Conservation (phyloP, 208 protist species). For the Acanthamoeba royreba region DNA sequence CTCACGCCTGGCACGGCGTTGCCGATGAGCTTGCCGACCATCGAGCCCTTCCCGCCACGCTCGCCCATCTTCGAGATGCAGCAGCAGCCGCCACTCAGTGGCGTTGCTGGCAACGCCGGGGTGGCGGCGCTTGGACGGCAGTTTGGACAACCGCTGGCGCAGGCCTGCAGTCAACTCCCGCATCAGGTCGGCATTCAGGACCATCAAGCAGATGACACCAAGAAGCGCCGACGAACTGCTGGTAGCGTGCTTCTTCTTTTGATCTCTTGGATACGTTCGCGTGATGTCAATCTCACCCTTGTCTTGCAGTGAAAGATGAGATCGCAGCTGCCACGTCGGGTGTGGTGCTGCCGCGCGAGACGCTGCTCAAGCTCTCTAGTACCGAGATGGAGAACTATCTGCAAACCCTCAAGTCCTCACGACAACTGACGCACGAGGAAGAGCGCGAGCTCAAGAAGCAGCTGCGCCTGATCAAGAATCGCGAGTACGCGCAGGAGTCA, state of each 20-base stretch:
- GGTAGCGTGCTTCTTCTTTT: too few species aligned
- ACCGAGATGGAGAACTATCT: constrained; percentile 61
- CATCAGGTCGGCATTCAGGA: too few species aligned
- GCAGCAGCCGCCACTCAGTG: not conserved
- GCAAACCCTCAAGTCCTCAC: constrained; percentile 9
- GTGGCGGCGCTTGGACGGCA: not conserved
- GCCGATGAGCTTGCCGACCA: not conserved
- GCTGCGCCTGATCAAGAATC: constrained; percentile 60
- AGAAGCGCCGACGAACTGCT: too few species aligned
- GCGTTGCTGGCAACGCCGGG: not conserved
- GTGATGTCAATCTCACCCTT: too few species aligned
- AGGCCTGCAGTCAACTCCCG: too few species aligned
- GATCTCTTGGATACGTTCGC: too few species aligned
- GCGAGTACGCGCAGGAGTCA: constrained; percentile 65
- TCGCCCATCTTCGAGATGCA: not conserved
- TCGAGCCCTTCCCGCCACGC: not conserved
- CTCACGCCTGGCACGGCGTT: too few species aligned
- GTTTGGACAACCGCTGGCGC: not conserved
- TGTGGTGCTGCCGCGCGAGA: constrained; percentile 26
- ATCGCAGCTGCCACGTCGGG: not conserved
- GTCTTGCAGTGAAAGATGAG: not conserved
- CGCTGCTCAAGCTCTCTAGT: constrained; percentile 52
- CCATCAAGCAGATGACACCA: too few species aligned
- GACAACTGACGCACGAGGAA: constrained; percentile 44
- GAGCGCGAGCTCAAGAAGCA: constrained; percentile 61